phyloP scores from a whole-genome alignment of 345 rosid genomes.

The Balakata baccata region DNA sequence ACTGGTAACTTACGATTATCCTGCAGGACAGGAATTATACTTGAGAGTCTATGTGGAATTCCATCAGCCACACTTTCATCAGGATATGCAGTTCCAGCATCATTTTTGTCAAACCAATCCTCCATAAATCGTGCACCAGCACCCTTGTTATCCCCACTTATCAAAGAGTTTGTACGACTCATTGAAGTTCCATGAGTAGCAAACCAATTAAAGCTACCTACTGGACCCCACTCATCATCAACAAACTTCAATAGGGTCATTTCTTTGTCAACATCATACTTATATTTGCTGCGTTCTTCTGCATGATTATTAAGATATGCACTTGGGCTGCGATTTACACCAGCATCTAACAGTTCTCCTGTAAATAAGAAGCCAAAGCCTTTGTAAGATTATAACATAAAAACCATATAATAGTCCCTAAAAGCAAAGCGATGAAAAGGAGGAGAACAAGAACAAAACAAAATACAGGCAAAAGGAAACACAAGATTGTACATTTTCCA shows the following conservation, averaged over 20 bases:
- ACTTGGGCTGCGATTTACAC: slow-evolving; percentile 96
- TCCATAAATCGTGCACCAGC: slow-evolving; percentile 97
- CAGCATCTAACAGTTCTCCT: slow-evolving; percentile 92
- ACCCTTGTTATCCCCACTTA: slow-evolving; percentile 99
- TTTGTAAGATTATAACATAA: slow-evolving; percentile 9
- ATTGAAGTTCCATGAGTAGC: slow-evolving; percentile 99
- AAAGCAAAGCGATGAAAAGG: not conserved
- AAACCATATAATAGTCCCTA: not conserved
- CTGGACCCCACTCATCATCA: slow-evolving; percentile 84
- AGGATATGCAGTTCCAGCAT: slow-evolving; percentile 30
- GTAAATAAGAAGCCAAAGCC: slow-evolving; percentile 27
- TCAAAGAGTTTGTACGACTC: slow-evolving; percentile 91
- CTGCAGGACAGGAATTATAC: slow-evolving; percentile 43
- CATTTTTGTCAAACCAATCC: slow-evolving; percentile 75
- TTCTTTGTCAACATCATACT: slow-evolving; percentile 80
- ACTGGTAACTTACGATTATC: slow-evolving; percentile 43
- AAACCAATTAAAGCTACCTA: slow-evolving; percentile 98
- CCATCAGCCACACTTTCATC: slow-evolving; percentile 39
- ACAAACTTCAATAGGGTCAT: slow-evolving; percentile 97
- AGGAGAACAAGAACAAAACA: not conserved
- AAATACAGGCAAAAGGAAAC: not conserved
- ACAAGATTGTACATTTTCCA: not conserved
- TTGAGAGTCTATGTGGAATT: slow-evolving; percentile 72
- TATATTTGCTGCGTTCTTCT: slow-evolving; percentile 68
- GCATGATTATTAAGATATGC: slow-evolving; percentile 89